Evolutionary conservation across 495 filamentous ascomycete species (phyloP), one percentile per base, ranked within the genome.

Genomic region (Aspergillus mulundensis): DNA sequence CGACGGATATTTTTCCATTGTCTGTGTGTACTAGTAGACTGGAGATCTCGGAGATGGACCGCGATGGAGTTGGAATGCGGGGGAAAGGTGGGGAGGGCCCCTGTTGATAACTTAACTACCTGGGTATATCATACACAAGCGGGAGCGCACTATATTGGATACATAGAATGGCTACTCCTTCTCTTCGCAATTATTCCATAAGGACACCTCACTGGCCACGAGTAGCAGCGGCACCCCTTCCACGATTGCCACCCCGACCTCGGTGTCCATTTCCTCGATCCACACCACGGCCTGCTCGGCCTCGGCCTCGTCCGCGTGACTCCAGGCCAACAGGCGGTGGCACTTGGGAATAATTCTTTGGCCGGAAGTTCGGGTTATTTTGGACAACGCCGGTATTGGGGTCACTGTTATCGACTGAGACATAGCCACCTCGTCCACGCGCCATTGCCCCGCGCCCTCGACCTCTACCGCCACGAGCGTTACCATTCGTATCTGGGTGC

Each of bases 311-410:
- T 21, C 41, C 52, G n/a, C 52, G 52, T 3, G 24, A 47, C 12
- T 19, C 16, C 42, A 43, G 10, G 4, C 41, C 28, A 7, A 1
- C 2, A 94, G 93, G 93, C 5, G 94, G 94, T 4, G 94, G 91
- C 8, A 93, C 88, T 49, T 83, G 83, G 32, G 77, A 76, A 63
- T 94, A 95, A 52, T 70, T 76, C 61, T 83, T 78, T 23, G 81
- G 81, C 23, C 72, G 73, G 69, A 83, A 84, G 50, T 76, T 69
- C 3, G 77, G 72, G 61, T 83, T 82, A 57, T 78, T 74, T 53
- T 73, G 54, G 32, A 81, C 61, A 7, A 84, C 66, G 12, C 80
- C 81, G 24, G 63, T 74, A 2, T 75, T 70, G 1, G 81, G 71
- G 53, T 81, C 72, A 50, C 72, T 74, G 53, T 36, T 36, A 36